Percentiles rank a stretch among this genome's conserved stretches.
phyloP scores from a whole-genome alignment of 805 yeast species.

The Saccharomycopsis vini region DNA sequence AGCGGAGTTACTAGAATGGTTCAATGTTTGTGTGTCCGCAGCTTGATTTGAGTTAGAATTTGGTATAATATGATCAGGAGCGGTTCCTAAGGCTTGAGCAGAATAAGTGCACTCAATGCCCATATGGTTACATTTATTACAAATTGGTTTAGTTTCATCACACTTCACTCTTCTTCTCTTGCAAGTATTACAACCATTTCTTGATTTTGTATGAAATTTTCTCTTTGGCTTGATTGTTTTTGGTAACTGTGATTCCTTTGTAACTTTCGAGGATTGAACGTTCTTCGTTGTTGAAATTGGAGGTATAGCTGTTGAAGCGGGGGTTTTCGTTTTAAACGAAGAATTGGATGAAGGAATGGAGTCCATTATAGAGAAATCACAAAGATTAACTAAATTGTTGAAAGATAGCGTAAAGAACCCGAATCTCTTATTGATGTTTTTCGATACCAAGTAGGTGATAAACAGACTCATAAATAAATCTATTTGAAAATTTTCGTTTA shows the following conservation, averaged over 20 bases:
- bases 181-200: slow-evolving; percentile 85
- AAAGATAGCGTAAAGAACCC: background rate
- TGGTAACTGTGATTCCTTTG: slow-evolving; percentile 22
- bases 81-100: background rate
- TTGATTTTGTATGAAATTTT: slow-evolving; percentile 80
- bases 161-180: slow-evolving; percentile 86
- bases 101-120: slow-evolving; percentile 67
- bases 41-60: too few species aligned
- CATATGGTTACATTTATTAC: slow-evolving; percentile 73
- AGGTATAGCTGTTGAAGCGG: slow-evolving; percentile 4
- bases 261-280: background rate
- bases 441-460: background rate
- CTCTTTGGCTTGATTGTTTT: slow-evolving; percentile 59
- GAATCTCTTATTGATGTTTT: too few species aligned
- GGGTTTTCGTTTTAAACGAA: background rate
- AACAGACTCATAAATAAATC: too few species aligned
- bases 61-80: background rate
- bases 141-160: slow-evolving; percentile 75
- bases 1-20: background rate
- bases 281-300: background rate
- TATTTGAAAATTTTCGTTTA: too few species aligned
- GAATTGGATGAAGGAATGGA: background rate
- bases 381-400: background rate
- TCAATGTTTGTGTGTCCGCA: background rate
- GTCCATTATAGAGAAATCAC: too few species aligned